Evolutionary conservation across 2,329 filamentous ascomycete species (phyloP), one percentile per base, ranked within the genome.

Genomic region (Nemania diffusa): DNA sequence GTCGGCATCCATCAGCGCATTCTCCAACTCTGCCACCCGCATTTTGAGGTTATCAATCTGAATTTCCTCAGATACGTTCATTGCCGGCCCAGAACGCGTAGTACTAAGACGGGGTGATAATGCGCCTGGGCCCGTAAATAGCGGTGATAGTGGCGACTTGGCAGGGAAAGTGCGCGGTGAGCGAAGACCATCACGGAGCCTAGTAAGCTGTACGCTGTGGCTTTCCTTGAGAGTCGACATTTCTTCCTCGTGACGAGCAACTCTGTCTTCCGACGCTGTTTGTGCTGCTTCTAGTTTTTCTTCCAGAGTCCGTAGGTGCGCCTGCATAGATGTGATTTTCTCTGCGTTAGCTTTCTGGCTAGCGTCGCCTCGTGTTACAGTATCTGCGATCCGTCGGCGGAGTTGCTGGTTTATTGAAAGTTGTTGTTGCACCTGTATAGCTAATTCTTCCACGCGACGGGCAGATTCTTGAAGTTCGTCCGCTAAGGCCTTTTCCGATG

Each of bases 161-260:
- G 89, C 86, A 2, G 88, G 87, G 67, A 87, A 84, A 5, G 75
- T 75, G 32, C 79, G 84, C 50, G 83, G 84, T 65, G 82, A 84
- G 46, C 82, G 85, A 64, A 79, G 62, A 72, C 75, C 72, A 77
- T 86, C 81, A 78, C 90, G 90, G 75, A 93, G 87, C 15, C 95
- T 91, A 71, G 90, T 89, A 34, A 98, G 87, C 74, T 96, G 92
- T 20, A 85, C 84, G 76, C 88, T 93, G 75, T 96, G 90, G 66
- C 88, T 91, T 63, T 97, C 93, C 72, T 91, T 90, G 62, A 98
- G 82, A 24, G 86, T 83, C 20, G 87, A 83, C 42, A 97, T 87
- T 79, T 97, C 94, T 42, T 96, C 93, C 78, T 98, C 96, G 76
- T 97, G 94, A 56, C 89, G 90, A 50, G 88, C 83, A 64, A 98